Evolutionary conservation across 225 moss, liverwort and hornwort species (phyloP).

Genomic region (Anthoceros angustus): DNA sequence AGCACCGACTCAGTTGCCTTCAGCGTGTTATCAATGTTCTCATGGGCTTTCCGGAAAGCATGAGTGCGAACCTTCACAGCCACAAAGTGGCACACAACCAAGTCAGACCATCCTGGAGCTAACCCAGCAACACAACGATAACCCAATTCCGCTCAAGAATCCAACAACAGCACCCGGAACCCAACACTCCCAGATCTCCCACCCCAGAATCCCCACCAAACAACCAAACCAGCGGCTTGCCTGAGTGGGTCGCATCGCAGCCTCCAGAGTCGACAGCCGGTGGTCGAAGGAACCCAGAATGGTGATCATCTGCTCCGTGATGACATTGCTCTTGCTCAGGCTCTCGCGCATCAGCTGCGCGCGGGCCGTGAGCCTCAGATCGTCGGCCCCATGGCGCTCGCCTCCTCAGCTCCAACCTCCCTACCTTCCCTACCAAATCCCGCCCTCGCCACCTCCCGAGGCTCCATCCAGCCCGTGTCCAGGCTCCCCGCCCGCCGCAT

Average conservation of each 20-base stretch:
- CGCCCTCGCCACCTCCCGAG: neutral
- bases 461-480: neutral
- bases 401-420: neutral
- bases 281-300: slow-evolving; percentile 71
- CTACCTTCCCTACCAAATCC: neutral
- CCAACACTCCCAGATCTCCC: neutral
- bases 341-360: slow-evolving; percentile 59
- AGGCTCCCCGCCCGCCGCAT: neutral
- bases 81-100: slow-evolving; percentile 6
- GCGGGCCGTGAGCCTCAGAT: slow-evolving; percentile 43
- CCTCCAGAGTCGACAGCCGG: slow-evolving; percentile 50
- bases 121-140: neutral
- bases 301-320: slow-evolving; percentile 52
- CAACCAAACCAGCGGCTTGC: slow-evolving; percentile 6
- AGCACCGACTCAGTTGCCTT: slow-evolving; percentile 59
- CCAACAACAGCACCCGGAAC: neutral
- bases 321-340: slow-evolving; percentile 42
- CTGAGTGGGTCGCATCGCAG: slow-evolving; percentile 83
- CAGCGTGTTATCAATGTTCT: slow-evolving; percentile 53
- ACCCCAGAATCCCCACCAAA: neutral
- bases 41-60: slow-evolving; percentile 58
- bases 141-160: slow-evolving; percentile 6
- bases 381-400: slow-evolving; percentile 36
- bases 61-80: slow-evolving; percentile 44
- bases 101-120: neutral